Evolutionary conservation across 1,284 basidiomycete genomes (phyloP), one percentile per base, ranked within the genome.

Genomic region (Moniliella sp.): DNA sequence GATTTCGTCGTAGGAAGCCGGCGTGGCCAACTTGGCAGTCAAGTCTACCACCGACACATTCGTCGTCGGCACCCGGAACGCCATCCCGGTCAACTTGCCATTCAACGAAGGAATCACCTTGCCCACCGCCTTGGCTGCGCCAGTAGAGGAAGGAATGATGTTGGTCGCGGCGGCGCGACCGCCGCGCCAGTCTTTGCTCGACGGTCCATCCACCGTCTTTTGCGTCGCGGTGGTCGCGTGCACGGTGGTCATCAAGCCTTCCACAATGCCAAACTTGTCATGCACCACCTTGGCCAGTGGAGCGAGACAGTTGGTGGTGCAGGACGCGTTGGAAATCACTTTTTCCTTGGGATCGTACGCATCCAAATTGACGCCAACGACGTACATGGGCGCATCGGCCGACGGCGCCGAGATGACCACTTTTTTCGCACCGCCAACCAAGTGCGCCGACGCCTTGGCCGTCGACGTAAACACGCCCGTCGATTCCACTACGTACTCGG

Each of bases 371-470:
- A 97, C 88, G 71, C 88, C 88, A 46, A 38, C 43, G 41, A 64
- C 63, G 53, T 62, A 62, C 88, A 99, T 99, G 55, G 88, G 88
- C 15, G 88, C 88, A 65, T 99, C 88, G 35, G 84, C 75, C 17
- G 91, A 97, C 53, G 88, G 88, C 36, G 88, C 88, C n/a, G n/a
- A n/a, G 73, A 99, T 97, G 69, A 99, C 72, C 62, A 99, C 88
- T 72, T 94, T 97, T 76, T 97, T 94, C 63, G 91, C 88, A 64
- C 91, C 91, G 61, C 91, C 88, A 68, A 91, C 86, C 67, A 99
- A 70, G 70, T 99, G 88, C 50, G 74, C 75, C 35, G 70, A 70
- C 40, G 91, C 88, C 70, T 81, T 86, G 40, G 69, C 69, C 30
- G 46, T 74, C 60, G 88, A 93, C 65, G 88, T 97, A 74, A 97